Percentiles rank a stretch among this genome's conserved stretches.
Evolutionary conservation across 768 basidiomycete species (phyloP).

Genomic region (Mycena galopus): DNA sequence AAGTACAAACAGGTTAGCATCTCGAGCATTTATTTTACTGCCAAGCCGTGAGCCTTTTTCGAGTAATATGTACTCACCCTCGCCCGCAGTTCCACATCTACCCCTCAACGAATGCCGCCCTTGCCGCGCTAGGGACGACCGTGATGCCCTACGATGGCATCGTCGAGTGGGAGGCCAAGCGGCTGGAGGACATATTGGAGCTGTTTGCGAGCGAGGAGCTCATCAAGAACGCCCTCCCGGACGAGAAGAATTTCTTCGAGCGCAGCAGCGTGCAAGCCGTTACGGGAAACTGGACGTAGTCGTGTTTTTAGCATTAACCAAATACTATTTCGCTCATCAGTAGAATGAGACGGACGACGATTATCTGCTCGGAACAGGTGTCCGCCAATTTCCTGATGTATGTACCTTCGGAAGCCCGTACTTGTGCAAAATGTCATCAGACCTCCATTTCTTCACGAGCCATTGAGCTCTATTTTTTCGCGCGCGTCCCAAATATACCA

Average conservation of each 20-base stretch:
- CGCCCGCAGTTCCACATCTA: conserved; percentile 28
- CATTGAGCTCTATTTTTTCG: too few relatives aligned
- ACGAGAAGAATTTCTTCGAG: conserved; percentile 33
- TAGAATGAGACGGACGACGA: too few relatives aligned
- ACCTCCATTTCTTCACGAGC: too few relatives aligned
- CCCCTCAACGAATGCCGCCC: conserved; percentile 13
- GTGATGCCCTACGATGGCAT: conserved; percentile 26
- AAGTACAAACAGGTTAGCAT: conserved; percentile 26
- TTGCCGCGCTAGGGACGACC: conserved; percentile 6
- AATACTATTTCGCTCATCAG: too few relatives aligned
- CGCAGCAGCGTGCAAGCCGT: conserved; percentile 21
- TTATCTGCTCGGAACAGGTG: too few relatives aligned
- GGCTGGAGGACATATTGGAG: conserved; percentile 19
- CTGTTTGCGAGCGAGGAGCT: conserved; percentile 18
- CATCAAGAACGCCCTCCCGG: conserved; percentile 11
- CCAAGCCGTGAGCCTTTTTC: too few relatives aligned
- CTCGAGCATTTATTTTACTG: too few relatives aligned
- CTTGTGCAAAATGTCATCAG: too few relatives aligned
- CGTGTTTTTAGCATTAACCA: too few relatives aligned
- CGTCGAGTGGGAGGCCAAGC: conserved; percentile 19
- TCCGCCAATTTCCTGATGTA: too few relatives aligned
- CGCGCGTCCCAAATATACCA: too few relatives aligned
- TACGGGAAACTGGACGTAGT: conserved; percentile 22
- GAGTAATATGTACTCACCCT: background rate
- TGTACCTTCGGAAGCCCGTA: too few relatives aligned